Evolutionary conservation across 2,329 filamentous ascomycete genomes (phyloP), one percentile per base, ranked within the genome.

Genomic region (Emydomyces testavorans): DNA sequence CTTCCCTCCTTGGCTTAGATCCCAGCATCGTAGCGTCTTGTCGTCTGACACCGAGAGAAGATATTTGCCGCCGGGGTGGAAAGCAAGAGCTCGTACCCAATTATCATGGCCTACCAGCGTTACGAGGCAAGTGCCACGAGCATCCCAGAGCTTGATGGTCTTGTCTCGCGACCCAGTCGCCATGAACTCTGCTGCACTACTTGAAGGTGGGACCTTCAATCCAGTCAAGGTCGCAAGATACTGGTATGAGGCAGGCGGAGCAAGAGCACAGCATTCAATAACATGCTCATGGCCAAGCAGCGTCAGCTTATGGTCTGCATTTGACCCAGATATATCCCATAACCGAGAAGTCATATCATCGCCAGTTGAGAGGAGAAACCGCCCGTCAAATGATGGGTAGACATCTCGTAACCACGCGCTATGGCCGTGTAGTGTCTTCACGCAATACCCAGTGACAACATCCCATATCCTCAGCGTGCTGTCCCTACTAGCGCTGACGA

Each of bases 1-100:
- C n/a, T n/a, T n/a, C n/a, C n/a, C n/a, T n/a, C n/a, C n/a, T n/a
- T n/a, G n/a, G n/a, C n/a, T n/a, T n/a, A n/a, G n/a, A n/a, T n/a
- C n/a, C n/a, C n/a, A n/a, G n/a, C n/a, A n/a, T n/a, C n/a, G n/a
- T n/a, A n/a, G n/a, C n/a, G n/a, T n/a, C n/a, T n/a, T n/a, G n/a
- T n/a, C n/a, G n/a, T n/a, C n/a, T n/a, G n/a, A n/a, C n/a, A n/a
- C n/a, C n/a, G n/a, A n/a, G n/a, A n/a, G n/a, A n/a, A n/a, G n/a
- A n/a, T n/a, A 95, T 65, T 90, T 93, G 36, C 90, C 90, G 6
- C 86, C 85, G 0, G 90, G 90, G 59, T 95, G 90, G 64, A 94
- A 96, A 7, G 87, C 80, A 4, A 95, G 67, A 0, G 77, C 83
- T 26, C 87, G 80, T 6, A 96, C 79, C 90, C 90, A 96, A 62